Percentiles rank a stretch among this genome's conserved stretches.
Evolutionary conservation across 257 asterid species (phyloP).

Genomic region (Solanum peruvianum): DNA sequence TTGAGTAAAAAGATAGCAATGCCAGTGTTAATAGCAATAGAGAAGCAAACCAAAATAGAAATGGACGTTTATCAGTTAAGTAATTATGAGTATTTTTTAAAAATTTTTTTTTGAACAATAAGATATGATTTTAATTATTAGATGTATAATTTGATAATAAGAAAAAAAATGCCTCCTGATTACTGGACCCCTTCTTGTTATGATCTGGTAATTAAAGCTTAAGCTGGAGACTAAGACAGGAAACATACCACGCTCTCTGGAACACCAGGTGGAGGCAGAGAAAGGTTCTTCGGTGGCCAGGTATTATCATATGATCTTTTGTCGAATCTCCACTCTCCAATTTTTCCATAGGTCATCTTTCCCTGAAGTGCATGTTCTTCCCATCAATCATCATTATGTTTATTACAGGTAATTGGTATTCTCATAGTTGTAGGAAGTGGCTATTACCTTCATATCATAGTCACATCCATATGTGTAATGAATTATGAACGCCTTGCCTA

Average conservation of each 20-base stretch:
- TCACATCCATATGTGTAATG: conserved; percentile 96
- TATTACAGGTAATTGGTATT: neutral
- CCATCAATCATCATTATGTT: neutral
- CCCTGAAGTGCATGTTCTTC: conserved; percentile 34
- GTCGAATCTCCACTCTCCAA: conserved; percentile 98
- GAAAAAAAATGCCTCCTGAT: neutral
- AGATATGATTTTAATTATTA: neutral
- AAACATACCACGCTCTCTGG: conserved; percentile 84
- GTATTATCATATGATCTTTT: conserved; percentile 55
- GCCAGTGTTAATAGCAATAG: neutral
- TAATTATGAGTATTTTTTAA: neutral
- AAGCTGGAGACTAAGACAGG: neutral
- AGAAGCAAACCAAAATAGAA: neutral
- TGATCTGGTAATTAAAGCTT: neutral
- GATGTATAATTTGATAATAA: neutral
- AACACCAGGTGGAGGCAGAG: conserved; percentile 91
- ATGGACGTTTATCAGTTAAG: neutral
- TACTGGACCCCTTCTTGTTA: neutral
- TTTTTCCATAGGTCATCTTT: conserved; percentile 72
- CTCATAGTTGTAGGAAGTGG: neutral
- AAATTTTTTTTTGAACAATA: neutral
- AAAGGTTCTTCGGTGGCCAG: conserved; percentile 78
- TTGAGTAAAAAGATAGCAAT: neutral
- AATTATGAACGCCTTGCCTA: conserved; percentile 68
- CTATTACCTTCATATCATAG: conserved; percentile 67